Conservation (phyloP, 148 eudicot genomes). For the Camellia sinensis region DNA sequence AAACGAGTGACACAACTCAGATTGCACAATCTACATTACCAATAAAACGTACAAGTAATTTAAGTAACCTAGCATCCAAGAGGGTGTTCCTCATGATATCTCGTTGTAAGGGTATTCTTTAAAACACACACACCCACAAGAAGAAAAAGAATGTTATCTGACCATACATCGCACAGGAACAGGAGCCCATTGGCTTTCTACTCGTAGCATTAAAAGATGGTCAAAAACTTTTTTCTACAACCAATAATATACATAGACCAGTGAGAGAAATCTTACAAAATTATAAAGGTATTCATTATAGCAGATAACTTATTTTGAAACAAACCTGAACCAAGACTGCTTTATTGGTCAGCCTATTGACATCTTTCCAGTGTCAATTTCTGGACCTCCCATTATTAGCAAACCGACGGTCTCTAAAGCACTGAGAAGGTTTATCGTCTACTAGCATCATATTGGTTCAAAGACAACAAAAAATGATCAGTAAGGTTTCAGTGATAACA, state of each 20-base stretch:
- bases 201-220: conserved; percentile 78
- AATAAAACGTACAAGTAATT: background rate
- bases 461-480: conserved; percentile 28
- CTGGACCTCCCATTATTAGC: conserved; percentile 58
- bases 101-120: too few species aligned
- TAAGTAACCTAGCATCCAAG: too few species aligned
- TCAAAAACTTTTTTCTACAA: conserved; percentile 76
- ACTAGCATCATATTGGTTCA: conserved; percentile 52
- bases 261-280: conserved; percentile 1
- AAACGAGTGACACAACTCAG: background rate
- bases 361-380: conserved; percentile 62
- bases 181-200: conserved; percentile 99
- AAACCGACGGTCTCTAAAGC: conserved; percentile 81
- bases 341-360: conserved; percentile 69
- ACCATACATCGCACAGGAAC: conserved; percentile 86
- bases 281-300: background rate
- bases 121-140: too few species aligned
- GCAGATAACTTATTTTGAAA: conserved; percentile 5
- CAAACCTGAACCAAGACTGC: conserved; percentile 92
- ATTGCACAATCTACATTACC: background rate
- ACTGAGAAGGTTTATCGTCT: conserved; percentile 91
- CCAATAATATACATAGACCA: conserved; percentile 4
- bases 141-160: conserved; percentile 13
- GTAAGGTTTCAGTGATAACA: conserved; percentile 20
- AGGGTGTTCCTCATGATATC: too few species aligned